Base-by-base conservation (phyloP, 768 basidiomycete genomes). In the Tricholoma matsutake region DNA sequence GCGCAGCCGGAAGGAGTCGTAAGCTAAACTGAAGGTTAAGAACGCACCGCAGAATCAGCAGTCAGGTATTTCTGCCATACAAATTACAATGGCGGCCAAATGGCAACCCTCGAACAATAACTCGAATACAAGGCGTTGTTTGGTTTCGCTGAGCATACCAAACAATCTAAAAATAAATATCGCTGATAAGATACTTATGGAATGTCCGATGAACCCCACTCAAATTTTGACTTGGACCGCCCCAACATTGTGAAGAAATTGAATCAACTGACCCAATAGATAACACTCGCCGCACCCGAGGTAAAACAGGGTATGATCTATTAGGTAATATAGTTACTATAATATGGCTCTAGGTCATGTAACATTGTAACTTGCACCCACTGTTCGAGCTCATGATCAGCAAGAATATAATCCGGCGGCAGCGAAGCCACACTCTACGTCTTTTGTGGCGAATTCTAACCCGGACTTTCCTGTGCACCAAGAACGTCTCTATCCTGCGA, bases 381-480 rank as follows among this genome's bases (percentile, higher is more conserved):
- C n/a, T n/a, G n/a, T n/a, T n/a, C n/a, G n/a, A n/a, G n/a, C 35
- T 37, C 35, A 34, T 28, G 35, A 32, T 57, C 39, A 57, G 9
- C 43, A 34, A 32, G 14, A 6, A 22, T 20, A n/a, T 29, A 47
- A 13, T 49, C 45, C 25, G 34, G 14, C 31, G 31, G 35, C 62
- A 62, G 34, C 18, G n/a, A 53, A 53, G 51, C 7, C 14, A n/a
- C 49, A 11, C 53, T 25, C 11, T 54, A 20, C 60, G 60, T 28
- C 57, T 68, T 28, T 31, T 71, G n/a, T 52, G 67, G 45, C 73
- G 69, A 5, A 65, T 74, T 57, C 57, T 73, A 55, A 31, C 69
- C 31, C 70, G 69, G 51, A 74, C 73, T 18, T 64, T 73, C 53
- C 60, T 65, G 41, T 74, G 70, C 61, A 66, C 69, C 18, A 69